Conservation (phyloP, 1,284 basidiomycete species). For the Volvariella surrecta region DNA sequence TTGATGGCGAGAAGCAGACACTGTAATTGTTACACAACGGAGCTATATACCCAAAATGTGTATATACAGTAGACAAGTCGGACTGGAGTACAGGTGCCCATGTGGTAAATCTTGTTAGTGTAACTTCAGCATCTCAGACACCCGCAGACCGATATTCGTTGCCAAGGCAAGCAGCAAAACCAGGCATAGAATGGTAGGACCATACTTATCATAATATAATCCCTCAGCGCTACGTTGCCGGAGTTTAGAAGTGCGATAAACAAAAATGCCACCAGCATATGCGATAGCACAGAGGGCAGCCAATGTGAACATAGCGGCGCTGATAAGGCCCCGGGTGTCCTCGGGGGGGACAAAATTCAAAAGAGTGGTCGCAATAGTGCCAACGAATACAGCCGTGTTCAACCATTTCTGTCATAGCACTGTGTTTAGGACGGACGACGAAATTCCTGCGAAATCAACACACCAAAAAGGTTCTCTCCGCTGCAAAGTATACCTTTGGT, state of each 20-base stretch:
- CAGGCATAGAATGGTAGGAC: conserved; percentile 71
- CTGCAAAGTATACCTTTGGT: conserved; percentile 97
- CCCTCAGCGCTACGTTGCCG: conserved; percentile 70
- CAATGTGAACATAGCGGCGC: conserved; percentile 82
- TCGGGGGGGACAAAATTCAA: conserved; percentile 81
- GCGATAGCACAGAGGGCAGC: conserved; percentile 85
- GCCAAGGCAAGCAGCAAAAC: conserved; percentile 65
- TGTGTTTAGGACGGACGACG: conserved; percentile 2
- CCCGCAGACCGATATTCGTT: conserved; percentile 66
- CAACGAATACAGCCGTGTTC: conserved; percentile 85
- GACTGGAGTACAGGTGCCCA: too few species aligned
- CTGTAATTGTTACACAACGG: too few species aligned
- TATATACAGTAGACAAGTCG: too few species aligned
- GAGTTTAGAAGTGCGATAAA: conserved; percentile 77
- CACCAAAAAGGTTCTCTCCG: conserved; percentile 86
- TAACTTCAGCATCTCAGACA: conserved; percentile 32
- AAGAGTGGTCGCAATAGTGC: conserved; percentile 82
- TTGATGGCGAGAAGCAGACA: too few species aligned
- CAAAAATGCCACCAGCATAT: conserved; percentile 84
- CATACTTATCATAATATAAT: conserved; percentile 84
- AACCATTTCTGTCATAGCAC: conserved; percentile 73
- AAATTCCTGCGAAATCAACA: conserved; percentile 18
- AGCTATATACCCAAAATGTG: too few species aligned
- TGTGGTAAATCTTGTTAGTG: background rate
- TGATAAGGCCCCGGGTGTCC: conserved; percentile 75